Base-by-base conservation (phyloP, 495 filamentous ascomycete species). In the Penicillium parvum region DNA sequence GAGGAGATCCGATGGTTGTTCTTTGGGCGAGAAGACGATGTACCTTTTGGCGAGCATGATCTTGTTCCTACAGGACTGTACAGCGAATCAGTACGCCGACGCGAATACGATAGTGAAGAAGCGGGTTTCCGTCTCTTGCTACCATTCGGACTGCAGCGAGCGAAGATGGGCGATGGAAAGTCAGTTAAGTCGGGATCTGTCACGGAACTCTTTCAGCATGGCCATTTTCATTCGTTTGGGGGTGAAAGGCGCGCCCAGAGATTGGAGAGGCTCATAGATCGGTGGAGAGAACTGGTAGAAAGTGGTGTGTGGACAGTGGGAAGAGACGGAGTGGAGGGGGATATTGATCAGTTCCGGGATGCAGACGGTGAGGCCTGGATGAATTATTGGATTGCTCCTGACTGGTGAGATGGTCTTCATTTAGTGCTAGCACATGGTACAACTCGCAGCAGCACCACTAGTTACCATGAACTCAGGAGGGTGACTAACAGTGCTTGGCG, bases 191-290 rank as follows among this genome's bases (percentile, higher is more conserved):
- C 26, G 3, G 49, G 43, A 0, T 55, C 52, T 7, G 41, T 56
- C 30, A 46, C 55, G 1, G 50, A 61, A 23, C 49, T 72, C 15
- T 70, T 69, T 40, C 66, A 72, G 37, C 60, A 64, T 53, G 64
- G 65, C 6, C 2, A 1, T n/a, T 67, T 46, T 32, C 57, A 63
- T 32, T 59, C 59, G 17, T 67, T 69, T 36, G 60, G 63, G 5
- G 63, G 64, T 0, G 61, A 68, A 15, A 42, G 26, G 3, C 57
- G 60, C n/a, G 23, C 57, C 7, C 65, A 15, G 30, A 21, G 20
- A 25, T 20, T 12, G n/a, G 20, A 19, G 28, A 21, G 28, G 27
- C 27, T 29, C 4, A 12, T 29, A 4, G 5, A 29, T 3, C 27
- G 27, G 11, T 29, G 27, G 27, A 29, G 11, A 29, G 27, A 29